Evolutionary conservation across 208 protist species (phyloP), one percentile per base, ranked within the genome.

Genomic region (Trypanosoma platydactyli): DNA sequence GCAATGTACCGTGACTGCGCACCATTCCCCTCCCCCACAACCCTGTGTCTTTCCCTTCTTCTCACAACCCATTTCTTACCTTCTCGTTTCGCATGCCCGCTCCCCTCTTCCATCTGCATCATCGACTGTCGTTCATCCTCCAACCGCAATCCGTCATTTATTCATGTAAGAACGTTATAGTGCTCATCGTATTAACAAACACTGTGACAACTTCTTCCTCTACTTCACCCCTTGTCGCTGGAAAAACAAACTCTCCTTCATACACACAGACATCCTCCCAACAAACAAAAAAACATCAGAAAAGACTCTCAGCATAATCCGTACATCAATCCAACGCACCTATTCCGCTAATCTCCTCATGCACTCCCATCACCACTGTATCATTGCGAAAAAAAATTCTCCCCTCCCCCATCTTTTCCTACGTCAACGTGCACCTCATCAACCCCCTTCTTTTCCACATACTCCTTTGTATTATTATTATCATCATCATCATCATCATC

Each of bases 401-500:
- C 33, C 33, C 33, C 33, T 11, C 33, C 3, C 5, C 33, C 33
- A 11, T 9, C 33, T 38, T 9, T 38, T 11, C 33, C 9, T 38
- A n/a, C n/a, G n/a, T n/a, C n/a, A n/a, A n/a, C n/a, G n/a, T n/a
- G n/a, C n/a, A 20, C 5, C n/a, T 33, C 44, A 24, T 51, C 45
- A 16, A 24, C 40, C 16, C 3, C 27, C 15, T 20, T 29, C 45
- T 52, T 16, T 11, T 11, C 25, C 16, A 48, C 22, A 16, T 12
- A 20, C 18, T 42, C 22, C 5, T 44, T n/a, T 44, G n/a, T 46
- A 20, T 33, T 35, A 38, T 15, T 38, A 18, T 68, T 50, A 13
- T 33, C 5, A 7, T 59, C 24, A 30, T 42, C 33, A 20, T 64
- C 59, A 24, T 73, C 68, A 44, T 70, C 71, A 20, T 76, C 74